Base-by-base conservation (phyloP, 495 filamentous ascomycete genomes). In the Astrothelium subdiscretum region DNA sequence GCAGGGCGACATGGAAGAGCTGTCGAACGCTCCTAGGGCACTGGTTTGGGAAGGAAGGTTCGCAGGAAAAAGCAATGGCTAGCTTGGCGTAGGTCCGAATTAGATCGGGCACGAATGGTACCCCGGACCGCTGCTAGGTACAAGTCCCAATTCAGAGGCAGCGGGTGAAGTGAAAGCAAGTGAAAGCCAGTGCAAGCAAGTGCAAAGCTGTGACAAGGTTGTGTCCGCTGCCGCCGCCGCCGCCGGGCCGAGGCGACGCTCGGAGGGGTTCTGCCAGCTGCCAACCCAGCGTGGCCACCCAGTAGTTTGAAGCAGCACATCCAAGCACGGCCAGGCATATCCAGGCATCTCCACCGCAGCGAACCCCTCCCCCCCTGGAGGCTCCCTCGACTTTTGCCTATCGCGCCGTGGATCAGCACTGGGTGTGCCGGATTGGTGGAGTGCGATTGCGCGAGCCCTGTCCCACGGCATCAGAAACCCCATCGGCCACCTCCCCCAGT, bases 381-480 rank as follows among this genome's bases (percentile, higher is more conserved):
- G 10, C 12, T n/a, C 43, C 20, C n/a, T 48, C 43, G 5, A 5
- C 43, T 5, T n/a, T 48, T 48, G n/a, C 43, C 43, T 48, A 48
- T 48, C 43, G 12, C n/a, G n/a, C 5, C 43, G 43, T 22, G 43
- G 43, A 48, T 48, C 43, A 48, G 43, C 43, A 18, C 43, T 48
- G 10, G 43, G 12, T 38, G 35, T 6, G 15, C 35, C 15, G 35
- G 35, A n/a, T 15, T 38, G 35, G 35, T 38, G 35, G 35, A 6
- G 35, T 38, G 35, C 5, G 35, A 38, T 48, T 20, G 12, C 10
- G 43, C n/a, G n/a, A 48, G 43, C 43, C 43, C n/a, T 38, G 59
- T 60, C 59, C 59, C 59, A 60, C 59, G 15, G 59, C 59, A 18
- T 59, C 58, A 59, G 31, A 59, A 2, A 3, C 58, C 22, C 24